Evolutionary conservation across 2,329 filamentous ascomycete genomes (phyloP), one percentile per base, ranked within the genome.

Genomic region (Macroventuria anomochaeta): DNA sequence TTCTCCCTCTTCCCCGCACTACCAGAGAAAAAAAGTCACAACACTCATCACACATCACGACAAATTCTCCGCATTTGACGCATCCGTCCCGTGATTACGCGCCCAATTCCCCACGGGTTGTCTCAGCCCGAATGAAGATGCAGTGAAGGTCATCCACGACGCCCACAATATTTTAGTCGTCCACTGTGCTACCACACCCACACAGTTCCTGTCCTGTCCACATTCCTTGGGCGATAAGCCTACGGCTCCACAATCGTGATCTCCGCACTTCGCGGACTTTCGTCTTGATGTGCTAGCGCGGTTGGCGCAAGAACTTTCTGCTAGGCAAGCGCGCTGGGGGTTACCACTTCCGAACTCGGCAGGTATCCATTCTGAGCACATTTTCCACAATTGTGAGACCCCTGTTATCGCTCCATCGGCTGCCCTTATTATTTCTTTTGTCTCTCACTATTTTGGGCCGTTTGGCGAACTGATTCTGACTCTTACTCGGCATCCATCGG

Each of bases 191-290:
- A 55, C 53, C 53, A 50, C 46, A 55, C 53, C 46, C 53, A 46
- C 53, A 50, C 57, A 57, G 50, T 41, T 44, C 49, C 54, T 55
- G 53, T 50, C 36, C 53, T 50, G 53, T 8, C 38, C 55, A 44
- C 58, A 58, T 58, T 57, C 49, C 44, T 32, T 44, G 39, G 39
- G 55, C 59, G 61, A 65, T 64, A 65, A 67, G 63, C 55, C 48
- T 23, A 33, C 48, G 29, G 40, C 51, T 49, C 46, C 46, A 41
- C 53, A 51, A 40, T 33, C 46, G 28, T 50, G 40, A 55, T 59
- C 57, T 58, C 53, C 54, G 54, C 53, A 62, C 50, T 37, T 44
- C 39, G 29, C 44, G 39, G 41, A 25, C 11, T 21, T 36, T 48
- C 21, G 39, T 44, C 21, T 52, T 40, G 43, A 40, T 37, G 37